These are phyloP conservation scores for Rhodosporidiobolus sp. DNA, from an alignment of 768 basidiomycete genomes.

Conservation along the genomic window DNA sequence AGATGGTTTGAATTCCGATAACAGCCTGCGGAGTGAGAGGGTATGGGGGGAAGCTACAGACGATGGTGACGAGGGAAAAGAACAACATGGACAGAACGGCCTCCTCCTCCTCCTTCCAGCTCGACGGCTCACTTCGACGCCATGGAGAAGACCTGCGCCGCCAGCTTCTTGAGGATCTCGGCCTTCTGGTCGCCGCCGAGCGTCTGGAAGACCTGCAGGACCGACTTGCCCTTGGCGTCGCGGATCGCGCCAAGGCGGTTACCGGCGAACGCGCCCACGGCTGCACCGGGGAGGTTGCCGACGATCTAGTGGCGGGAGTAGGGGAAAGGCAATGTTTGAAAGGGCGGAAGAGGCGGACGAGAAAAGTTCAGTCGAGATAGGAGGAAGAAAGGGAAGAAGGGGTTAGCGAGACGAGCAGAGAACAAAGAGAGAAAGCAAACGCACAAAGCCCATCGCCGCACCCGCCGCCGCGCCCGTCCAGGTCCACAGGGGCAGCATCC, in stretches of 20 bases:
- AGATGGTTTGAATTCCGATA: background rate
- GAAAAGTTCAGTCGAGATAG: background rate
- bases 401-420: background rate
- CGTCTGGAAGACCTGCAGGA: constrained; percentile 33
- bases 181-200: constrained; percentile 35
- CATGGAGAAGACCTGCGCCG: constrained; percentile 31
- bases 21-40: background rate
- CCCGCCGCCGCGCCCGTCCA: constrained; percentile 38
- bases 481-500: constrained; percentile 37
- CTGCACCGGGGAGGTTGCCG: constrained; percentile 38
- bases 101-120: background rate
- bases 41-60: background rate
- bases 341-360: background rate
- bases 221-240: constrained; percentile 38
- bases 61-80: background rate
- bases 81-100: background rate
- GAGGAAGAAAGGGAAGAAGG: background rate
- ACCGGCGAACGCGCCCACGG: constrained; percentile 34
- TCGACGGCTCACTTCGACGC: background rate
- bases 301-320: constrained; percentile 12
- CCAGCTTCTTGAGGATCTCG: constrained; percentile 22
- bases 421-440: background rate
- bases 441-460: constrained; percentile 35
- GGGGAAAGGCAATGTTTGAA: background rate
- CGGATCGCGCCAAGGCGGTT: constrained; percentile 31